Percentiles rank a stretch among this genome's conserved stretches.
phyloP scores from a whole-genome alignment of 1,284 basidiomycete genomes.

The Mixia osmundae region DNA sequence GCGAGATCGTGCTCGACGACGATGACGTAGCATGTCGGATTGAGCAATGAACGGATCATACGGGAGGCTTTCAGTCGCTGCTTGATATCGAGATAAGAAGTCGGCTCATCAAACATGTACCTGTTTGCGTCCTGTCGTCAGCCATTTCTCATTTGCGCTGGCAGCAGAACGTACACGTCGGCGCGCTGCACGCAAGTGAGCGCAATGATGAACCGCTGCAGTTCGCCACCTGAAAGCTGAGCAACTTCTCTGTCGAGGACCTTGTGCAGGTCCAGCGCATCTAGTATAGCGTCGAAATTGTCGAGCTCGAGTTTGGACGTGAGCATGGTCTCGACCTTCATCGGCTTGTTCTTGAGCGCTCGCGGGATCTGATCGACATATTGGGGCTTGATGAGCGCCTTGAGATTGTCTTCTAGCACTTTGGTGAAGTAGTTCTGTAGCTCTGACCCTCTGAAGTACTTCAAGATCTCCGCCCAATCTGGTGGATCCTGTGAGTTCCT shows the following conservation, averaged over 20 bases:
- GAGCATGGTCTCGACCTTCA: conserved; percentile 71
- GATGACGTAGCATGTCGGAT: conserved; percentile 64
- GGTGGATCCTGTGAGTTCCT: conserved; percentile 46
- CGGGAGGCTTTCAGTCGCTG: conserved; percentile 89
- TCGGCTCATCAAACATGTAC: conserved; percentile 95
- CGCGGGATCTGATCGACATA: conserved; percentile 95
- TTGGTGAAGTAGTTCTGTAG: conserved; percentile 97
- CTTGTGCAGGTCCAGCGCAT: conserved; percentile 60
- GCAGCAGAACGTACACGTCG: conserved; percentile 41
- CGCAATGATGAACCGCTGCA: conserved; percentile 85
- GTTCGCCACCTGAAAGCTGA: conserved; percentile 79
- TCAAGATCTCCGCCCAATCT: conserved; percentile 91
- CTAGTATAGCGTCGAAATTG: conserved; percentile 57
- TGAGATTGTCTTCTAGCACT: conserved; percentile 90
- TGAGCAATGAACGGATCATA: conserved; percentile 65
- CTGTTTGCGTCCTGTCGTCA: conserved; percentile 25
- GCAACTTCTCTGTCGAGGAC: conserved; percentile 58
- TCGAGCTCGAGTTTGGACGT: conserved; percentile 49
- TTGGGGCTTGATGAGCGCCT: conserved; percentile 94
- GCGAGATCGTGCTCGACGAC: conserved; percentile 95
- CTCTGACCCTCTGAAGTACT: conserved; percentile 90
- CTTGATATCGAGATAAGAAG: conserved; percentile 82
- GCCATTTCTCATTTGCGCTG: neutral
- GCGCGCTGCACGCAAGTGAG: conserved; percentile 79
- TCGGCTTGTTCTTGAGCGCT: conserved; percentile 70